Conservation (phyloP, 1,284 basidiomycete species). For the Irpex lacteus region DNA sequence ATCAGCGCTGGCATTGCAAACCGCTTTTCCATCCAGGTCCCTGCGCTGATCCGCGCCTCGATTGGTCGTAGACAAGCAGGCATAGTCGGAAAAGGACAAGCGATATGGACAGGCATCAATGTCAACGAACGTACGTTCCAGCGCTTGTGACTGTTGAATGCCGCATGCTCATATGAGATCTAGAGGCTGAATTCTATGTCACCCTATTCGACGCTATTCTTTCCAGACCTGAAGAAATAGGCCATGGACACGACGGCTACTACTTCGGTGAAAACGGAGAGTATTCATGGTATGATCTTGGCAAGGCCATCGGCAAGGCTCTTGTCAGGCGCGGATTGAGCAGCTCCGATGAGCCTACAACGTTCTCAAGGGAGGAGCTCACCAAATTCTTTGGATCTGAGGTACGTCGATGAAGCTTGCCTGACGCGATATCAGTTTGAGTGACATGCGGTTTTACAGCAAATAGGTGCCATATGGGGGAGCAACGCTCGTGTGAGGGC, state of each 20-base stretch:
- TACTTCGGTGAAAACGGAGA: constrained; percentile 46
- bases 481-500: neutral
- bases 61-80: neutral
- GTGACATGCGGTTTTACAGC: too few species aligned
- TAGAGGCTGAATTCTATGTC: constrained; percentile 2
- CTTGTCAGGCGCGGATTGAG: constrained; percentile 23
- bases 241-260: constrained; percentile 41
- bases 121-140: neutral
- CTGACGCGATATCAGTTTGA: too few species aligned
- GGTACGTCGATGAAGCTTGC: neutral
- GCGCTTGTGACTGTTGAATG: neutral
- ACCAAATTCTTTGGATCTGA: constrained; percentile 12
- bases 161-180: neutral
- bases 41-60: neutral
- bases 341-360: constrained; percentile 3
- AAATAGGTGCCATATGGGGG: neutral
- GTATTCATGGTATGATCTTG: constrained; percentile 30
- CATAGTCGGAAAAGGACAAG: neutral
- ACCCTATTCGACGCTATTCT: constrained; percentile 16
- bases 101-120: neutral
- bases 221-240: constrained; percentile 13
- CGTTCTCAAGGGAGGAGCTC: constrained; percentile 6
- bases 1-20: neutral
- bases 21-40: neutral
- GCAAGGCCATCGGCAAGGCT: constrained; percentile 31